Evolutionary conservation across 768 basidiomycete genomes (phyloP), one percentile per base, ranked within the genome.

Genomic region (Boletus patriciae): DNA sequence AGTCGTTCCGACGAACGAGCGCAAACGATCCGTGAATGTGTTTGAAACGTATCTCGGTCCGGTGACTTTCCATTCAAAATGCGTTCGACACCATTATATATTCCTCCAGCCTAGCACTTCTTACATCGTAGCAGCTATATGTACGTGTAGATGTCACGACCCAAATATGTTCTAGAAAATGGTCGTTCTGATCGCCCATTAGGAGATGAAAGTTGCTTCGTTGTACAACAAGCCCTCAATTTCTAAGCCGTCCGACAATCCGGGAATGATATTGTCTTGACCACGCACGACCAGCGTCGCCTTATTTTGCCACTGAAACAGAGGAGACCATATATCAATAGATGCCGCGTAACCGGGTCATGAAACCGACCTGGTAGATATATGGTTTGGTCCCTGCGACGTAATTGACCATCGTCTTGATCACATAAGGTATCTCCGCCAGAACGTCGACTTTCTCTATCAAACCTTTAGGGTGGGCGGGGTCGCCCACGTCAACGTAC

Each of bases 381-480:
- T 86, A 95, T 0, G 94, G 96, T 72, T 95, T 94, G 21, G 92
- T 93, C 40, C 92, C 90, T 38, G 94, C 86, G 37, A 94, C 94
- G 66, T 96, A 96, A 67, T 88, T 92, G 62, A 99, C 86, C 59
- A 94, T 88, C 72, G 94, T 85, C 78, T 94, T 93, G 70, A 99
- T 75, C 52, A 96, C 85, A 58, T 88, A 86, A 12, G 97, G 97
- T 61, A 97, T 92, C 77, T 99, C 95, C 6, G 90, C 94, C 10
- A 99, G 81, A 3, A 98, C 86, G 66, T 99, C 94, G 27, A 98
- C 92, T 73, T 96, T 94, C 72, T 94, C 92, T 49, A 95, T 81
- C 62, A 97, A 75, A 1, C 92, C 93, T 38, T 83, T 84, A 15
- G 85, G 84, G n/a, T 74, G 70, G 52, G 75, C 71, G 27, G 83